Percentiles rank a stretch among this genome's conserved stretches.
Evolutionary conservation across 805 yeast genomes (phyloP).

Genomic region (Wickerhamiella occidentalis): DNA sequence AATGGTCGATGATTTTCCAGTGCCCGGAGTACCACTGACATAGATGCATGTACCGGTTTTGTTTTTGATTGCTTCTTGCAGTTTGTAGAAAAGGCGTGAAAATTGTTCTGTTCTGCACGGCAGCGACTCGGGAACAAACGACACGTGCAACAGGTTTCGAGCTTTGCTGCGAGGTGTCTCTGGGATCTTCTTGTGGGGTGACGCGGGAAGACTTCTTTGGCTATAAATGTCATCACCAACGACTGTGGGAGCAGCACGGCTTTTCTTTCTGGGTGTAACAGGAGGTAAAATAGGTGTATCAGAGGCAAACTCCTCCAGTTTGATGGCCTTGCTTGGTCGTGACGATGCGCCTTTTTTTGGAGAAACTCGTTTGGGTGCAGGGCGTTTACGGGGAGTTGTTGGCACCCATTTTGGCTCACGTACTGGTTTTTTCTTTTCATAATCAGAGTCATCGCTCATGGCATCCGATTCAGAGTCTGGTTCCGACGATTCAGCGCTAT

Average conservation of each 20-base stretch:
- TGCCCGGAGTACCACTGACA: slow-evolving; percentile 95
- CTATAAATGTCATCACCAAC: not conserved
- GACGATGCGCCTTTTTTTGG: not conserved
- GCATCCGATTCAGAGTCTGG: not conserved
- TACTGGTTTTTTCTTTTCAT: too few species aligned
- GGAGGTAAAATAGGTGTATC: not conserved
- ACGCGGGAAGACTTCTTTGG: slow-evolving; percentile 8
- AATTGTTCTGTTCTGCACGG: slow-evolving; percentile 87
- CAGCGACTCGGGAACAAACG: slow-evolving; percentile 37
- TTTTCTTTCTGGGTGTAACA: not conserved
- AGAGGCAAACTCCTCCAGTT: not conserved
- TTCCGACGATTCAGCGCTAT: not conserved
- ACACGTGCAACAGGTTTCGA: slow-evolving; percentile 26
- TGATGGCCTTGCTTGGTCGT: not conserved
- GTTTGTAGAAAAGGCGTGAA: slow-evolving; percentile 48
- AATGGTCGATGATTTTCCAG: slow-evolving; percentile 91
- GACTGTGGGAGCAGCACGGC: too few species aligned
- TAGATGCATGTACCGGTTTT: slow-evolving; percentile 74
- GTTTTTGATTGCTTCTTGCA: slow-evolving; percentile 60
- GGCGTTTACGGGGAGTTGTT: not conserved
- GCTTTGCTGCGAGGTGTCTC: slow-evolving; percentile 23
- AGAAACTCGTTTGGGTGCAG: not conserved
- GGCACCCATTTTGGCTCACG: not conserved
- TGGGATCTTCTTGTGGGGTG: slow-evolving; percentile 12
- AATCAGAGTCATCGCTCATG: not conserved